Percentiles rank a stretch among this genome's conserved stretches.
These are phyloP conservation scores for Saitozyma sp. DNA, from an alignment of 768 basidiomycete genomes.

Conservation along the genomic window DNA sequence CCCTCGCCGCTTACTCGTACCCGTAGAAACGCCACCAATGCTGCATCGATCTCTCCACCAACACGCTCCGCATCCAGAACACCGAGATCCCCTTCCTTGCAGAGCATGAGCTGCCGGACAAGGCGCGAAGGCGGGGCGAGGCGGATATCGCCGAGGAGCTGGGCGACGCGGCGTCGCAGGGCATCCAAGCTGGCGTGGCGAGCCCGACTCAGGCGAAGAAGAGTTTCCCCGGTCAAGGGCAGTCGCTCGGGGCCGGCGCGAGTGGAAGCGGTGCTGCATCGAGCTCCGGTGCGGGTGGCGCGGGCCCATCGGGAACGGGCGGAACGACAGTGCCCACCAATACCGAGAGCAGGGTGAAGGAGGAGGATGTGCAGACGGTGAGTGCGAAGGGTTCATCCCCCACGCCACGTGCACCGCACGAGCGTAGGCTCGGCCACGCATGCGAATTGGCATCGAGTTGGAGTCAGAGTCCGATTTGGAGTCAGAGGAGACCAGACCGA, in stretches of 20 bases:
- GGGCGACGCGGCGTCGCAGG: conserved; percentile 31
- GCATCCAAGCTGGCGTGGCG: conserved; percentile 28
- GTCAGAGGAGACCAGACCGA: background rate
- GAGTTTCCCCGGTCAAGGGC: conserved; percentile 69
- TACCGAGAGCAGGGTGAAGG: conserved; percentile 54
- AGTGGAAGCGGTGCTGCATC: conserved; percentile 10
- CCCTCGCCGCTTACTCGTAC: conserved; percentile 59
- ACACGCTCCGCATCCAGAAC: conserved; percentile 86
- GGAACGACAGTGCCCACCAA: background rate
- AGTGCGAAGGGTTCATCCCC: conserved; percentile 9
- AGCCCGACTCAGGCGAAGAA: conserved; percentile 21
- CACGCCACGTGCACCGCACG: too few relatives aligned
- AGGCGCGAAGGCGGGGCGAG: conserved; percentile 57
- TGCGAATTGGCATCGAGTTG: background rate
- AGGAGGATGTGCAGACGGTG: conserved; percentile 61
- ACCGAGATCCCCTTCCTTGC: conserved; percentile 83
- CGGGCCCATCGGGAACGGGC: conserved; percentile 25
- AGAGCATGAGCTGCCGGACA: conserved; percentile 91
- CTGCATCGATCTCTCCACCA: conserved; percentile 87
- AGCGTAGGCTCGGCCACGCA: too few relatives aligned
- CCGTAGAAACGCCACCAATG: conserved; percentile 82
- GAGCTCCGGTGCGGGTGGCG: conserved; percentile 16
- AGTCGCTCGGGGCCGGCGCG: conserved; percentile 58
- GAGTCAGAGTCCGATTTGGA: background rate
- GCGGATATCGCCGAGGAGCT: conserved; percentile 49